Evolutionary conservation across 805 yeast genomes (phyloP).

Genomic region (Yarrowia phangngaensis): DNA sequence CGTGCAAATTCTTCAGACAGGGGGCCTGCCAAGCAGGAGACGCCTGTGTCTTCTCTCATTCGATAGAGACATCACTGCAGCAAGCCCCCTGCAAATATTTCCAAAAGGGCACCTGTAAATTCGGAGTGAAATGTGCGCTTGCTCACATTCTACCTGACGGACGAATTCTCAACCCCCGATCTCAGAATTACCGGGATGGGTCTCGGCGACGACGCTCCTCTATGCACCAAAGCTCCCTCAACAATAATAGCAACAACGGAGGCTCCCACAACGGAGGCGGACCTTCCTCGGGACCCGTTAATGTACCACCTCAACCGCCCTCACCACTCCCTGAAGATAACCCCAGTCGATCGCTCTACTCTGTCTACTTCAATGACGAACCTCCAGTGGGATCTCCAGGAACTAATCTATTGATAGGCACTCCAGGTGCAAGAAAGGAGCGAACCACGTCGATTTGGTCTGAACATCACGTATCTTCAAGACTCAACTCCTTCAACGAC

Average conservation of each 20-base stretch:
- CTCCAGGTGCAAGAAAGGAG: slow-evolving; percentile 12
- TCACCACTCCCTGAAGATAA: slow-evolving; percentile 24
- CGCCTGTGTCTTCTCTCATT: slow-evolving; percentile 88
- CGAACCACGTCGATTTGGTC: slow-evolving; percentile 30
- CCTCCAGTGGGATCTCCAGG: slow-evolving; percentile 17
- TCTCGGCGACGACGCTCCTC: slow-evolving; percentile 23
- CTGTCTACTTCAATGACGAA: slow-evolving; percentile 21
- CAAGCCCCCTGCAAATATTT: slow-evolving; percentile 81
- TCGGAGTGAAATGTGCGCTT: slow-evolving; percentile 90
- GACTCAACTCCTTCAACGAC: slow-evolving; percentile 23
- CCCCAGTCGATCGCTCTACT: slow-evolving; percentile 21
- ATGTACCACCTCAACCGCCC: slow-evolving; percentile 21
- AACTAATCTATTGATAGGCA: slow-evolving; percentile 8
- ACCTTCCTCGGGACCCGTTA: slow-evolving; percentile 17
- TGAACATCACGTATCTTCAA: slow-evolving; percentile 27
- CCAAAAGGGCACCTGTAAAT: slow-evolving; percentile 94
- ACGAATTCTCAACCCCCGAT: slow-evolving; percentile 55
- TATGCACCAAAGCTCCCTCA: slow-evolving; percentile 22
- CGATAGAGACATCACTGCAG: slow-evolving; percentile 51
- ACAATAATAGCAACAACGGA: not conserved
- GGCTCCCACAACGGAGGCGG: slow-evolving; percentile 22
- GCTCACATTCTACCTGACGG: slow-evolving; percentile 91
- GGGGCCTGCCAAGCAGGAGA: slow-evolving; percentile 94
- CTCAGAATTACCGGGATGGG: slow-evolving; percentile 16
- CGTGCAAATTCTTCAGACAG: slow-evolving; percentile 88